Conservation (phyloP, 177 flowering plant species). For the Tripterygium wilfordii region DNA sequence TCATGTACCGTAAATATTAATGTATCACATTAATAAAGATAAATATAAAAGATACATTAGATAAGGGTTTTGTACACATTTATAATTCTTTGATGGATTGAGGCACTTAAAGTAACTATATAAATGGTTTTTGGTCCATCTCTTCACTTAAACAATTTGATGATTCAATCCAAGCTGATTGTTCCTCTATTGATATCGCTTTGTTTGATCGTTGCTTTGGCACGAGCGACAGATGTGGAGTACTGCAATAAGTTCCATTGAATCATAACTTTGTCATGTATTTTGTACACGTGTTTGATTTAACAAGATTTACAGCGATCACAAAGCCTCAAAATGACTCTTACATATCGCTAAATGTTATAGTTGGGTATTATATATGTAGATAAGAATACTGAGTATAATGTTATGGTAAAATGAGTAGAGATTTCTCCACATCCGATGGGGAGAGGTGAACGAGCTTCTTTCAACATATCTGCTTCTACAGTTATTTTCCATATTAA, state of each 20-base stretch:
- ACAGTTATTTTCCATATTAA: slow-evolving; percentile 42
- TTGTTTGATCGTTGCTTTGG: slow-evolving; percentile 13
- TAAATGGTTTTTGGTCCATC: too few relatives aligned
- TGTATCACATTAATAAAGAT: too few relatives aligned
- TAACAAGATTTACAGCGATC: background rate
- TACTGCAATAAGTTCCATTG: slow-evolving; percentile 41
- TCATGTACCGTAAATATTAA: too few relatives aligned
- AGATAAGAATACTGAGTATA: slow-evolving; percentile 55
- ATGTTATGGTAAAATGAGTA: slow-evolving; percentile 56
- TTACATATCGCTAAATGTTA: too few relatives aligned
- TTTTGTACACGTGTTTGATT: too few relatives aligned
- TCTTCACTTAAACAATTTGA: too few relatives aligned
- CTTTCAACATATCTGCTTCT: slow-evolving; percentile 56
- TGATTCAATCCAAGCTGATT: slow-evolving; percentile 13
- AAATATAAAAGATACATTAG: too few relatives aligned
- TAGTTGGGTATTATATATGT: slow-evolving; percentile 5
- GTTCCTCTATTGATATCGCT: slow-evolving; percentile 9
- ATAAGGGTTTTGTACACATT: too few relatives aligned
- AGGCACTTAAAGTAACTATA: too few relatives aligned
- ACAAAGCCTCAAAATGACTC: background rate
- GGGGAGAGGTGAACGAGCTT: slow-evolving; percentile 43
- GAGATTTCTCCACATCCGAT: slow-evolving; percentile 64
- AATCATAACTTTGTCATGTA: background rate
- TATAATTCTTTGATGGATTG: too few relatives aligned
- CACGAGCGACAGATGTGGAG: slow-evolving; percentile 20